Conservation (phyloP, 2,329 filamentous ascomycete species). For the Pezicula radicicola region DNA sequence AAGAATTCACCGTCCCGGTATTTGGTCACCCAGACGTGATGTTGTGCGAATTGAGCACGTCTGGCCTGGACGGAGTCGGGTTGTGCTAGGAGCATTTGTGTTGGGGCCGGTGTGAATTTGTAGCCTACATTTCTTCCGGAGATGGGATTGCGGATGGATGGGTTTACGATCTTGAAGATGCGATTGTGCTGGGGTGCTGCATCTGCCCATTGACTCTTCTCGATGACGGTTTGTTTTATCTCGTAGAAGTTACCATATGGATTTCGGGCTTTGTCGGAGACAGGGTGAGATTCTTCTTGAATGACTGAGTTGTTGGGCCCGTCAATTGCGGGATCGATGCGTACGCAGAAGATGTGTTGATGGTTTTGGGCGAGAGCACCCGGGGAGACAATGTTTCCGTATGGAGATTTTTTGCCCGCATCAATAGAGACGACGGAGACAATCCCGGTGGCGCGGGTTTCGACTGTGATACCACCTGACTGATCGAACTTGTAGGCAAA, state of each 20-base stretch:
- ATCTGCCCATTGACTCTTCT: constrained; percentile 37
- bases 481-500: constrained; percentile 64
- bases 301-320: constrained; percentile 50
- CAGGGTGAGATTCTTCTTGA: constrained; percentile 50
- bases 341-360: constrained; percentile 54
- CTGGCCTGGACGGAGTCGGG: constrained; percentile 84
- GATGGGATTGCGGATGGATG: constrained; percentile 74
- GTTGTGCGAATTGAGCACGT: constrained; percentile 80
- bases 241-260: constrained; percentile 52
- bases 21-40: constrained; percentile 84
- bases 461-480: constrained; percentile 56
- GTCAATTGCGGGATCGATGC: constrained; percentile 55
- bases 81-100: constrained; percentile 76
- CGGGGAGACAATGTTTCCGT: constrained; percentile 58
- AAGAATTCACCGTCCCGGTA: constrained; percentile 54
- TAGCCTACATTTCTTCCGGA: constrained; percentile 81
- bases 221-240: constrained; percentile 39
- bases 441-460: constrained; percentile 65
- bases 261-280: constrained; percentile 44
- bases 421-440: constrained; percentile 54
- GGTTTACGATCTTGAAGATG: constrained; percentile 87
- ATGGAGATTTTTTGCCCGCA: constrained; percentile 45
- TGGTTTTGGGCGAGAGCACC: constrained; percentile 59
- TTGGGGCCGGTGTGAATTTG: constrained; percentile 83
- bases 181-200: constrained; percentile 48